Base-by-base conservation (phyloP, 2,329 filamentous ascomycete genomes). In the Tolypocladium endophyticum region DNA sequence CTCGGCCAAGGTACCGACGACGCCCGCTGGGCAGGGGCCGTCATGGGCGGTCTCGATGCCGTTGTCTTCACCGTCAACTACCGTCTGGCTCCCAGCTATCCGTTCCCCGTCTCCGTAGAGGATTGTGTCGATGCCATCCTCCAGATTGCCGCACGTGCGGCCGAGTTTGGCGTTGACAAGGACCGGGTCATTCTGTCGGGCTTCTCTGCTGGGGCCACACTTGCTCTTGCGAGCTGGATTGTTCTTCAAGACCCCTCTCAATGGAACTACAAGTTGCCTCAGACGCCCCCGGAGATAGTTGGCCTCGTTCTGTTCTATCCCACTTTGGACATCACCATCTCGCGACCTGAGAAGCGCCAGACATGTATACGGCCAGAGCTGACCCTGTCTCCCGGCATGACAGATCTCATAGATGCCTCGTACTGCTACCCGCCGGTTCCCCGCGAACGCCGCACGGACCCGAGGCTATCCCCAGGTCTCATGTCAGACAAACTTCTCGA, bases 61-160 rank as follows among this genome's bases (percentile, higher is more conserved):
- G 75, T 88, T 28, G 79, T 87, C 59, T 80, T 88, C 62, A 83
- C 81, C 1, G 83, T 87, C 64, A 84, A 87, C 65, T 89, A 89
- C 68, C 80, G 87, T n/a, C 78, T 88, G 2, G 85, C 86, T 0
- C 87, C 87, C 0, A 81, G 82, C 65, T 76, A 81, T 63, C 85
- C 85, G 0, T 88, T 87, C 67, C 86, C 86, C 0, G 81, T 81
- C 0, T 81, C 84, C 0, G 79, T 88, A 0, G 84, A 89, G 64
- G 87, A 89, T 67, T 82, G 83, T 52, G 81, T 83, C 35, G 85
- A 87, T 62, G 83, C 85, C 0, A 70, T 88, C 11, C 68, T 86
- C n/a, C 86, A 87, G 68, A 75, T 88, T 35, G 77, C 80, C 53
- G 72, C 76, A 2, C 77, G 84, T 58, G 82, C 84, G 0, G 73